Evolutionary conservation across 2,329 filamentous ascomycete species (phyloP).

Genomic region (Purpureocillium takamizusanense): DNA sequence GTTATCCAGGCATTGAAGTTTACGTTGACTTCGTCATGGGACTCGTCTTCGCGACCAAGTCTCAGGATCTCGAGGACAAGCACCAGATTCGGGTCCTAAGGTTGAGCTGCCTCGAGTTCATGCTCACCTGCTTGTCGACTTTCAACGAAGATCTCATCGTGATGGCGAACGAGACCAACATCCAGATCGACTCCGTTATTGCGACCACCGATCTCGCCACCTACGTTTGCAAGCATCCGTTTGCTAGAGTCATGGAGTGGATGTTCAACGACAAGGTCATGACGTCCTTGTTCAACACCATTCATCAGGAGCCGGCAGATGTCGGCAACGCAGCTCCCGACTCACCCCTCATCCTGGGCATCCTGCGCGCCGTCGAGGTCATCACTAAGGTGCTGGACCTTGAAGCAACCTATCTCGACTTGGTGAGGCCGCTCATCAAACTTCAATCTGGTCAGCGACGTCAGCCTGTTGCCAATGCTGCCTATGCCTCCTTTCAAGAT

Average conservation of each 20-base stretch:
- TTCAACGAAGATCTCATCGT: conserved; percentile 94
- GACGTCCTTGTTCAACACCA: conserved; percentile 64
- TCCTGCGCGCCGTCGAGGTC: conserved; percentile 74
- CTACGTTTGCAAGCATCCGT: conserved; percentile 86
- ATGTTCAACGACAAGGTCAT: conserved; percentile 90
- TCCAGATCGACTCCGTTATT: conserved; percentile 68
- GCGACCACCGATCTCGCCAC: conserved; percentile 63
- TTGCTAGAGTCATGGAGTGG: conserved; percentile 94
- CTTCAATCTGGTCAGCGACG: conserved; percentile 50
- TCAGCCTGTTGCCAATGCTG: conserved; percentile 53
- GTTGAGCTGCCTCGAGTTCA: conserved; percentile 76
- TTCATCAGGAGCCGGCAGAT: conserved; percentile 66
- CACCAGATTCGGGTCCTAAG: conserved; percentile 65
- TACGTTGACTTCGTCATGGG: conserved; percentile 90
- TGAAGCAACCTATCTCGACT: conserved; percentile 83
- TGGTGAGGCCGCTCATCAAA: conserved; percentile 73
- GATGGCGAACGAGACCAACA: conserved; percentile 68
- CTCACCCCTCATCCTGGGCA: conserved; percentile 71
- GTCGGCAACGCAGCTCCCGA: conserved; percentile 65
- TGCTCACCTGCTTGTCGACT: conserved; percentile 65
- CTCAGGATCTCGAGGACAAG: conserved; percentile 55
- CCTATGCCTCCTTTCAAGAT: conserved; percentile 86
- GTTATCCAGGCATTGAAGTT: conserved; percentile 75
- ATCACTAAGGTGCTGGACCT: conserved; percentile 76
- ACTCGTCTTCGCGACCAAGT: conserved; percentile 61